phyloP scores from a whole-genome alignment of 2,329 filamentous ascomycete species.

The Dryadomyces quercivorus region DNA sequence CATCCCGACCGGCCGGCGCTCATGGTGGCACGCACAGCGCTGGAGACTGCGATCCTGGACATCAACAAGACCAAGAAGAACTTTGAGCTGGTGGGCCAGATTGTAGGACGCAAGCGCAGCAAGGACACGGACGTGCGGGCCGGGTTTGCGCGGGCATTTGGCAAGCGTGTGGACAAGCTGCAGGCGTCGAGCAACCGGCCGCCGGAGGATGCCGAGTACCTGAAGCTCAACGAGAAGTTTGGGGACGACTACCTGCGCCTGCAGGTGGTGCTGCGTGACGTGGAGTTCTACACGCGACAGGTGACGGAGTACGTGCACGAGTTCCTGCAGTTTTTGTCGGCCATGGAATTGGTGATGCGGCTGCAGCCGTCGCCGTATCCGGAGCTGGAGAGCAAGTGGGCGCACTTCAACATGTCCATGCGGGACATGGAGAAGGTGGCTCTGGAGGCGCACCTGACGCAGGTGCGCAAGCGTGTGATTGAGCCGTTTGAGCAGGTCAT shows the following conservation, averaged over 20 bases:
- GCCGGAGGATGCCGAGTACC: constrained; percentile 72
- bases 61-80: constrained; percentile 97
- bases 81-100: constrained; percentile 81
- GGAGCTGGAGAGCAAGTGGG: constrained; percentile 89
- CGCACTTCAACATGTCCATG: constrained; percentile 77
- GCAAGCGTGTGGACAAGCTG: constrained; percentile 75
- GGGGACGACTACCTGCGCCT: constrained; percentile 85
- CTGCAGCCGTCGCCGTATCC: constrained; percentile 60
- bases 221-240: constrained; percentile 72
- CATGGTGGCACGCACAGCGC: constrained; percentile 32
- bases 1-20: constrained; percentile 72
- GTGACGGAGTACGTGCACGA: constrained; percentile 68
- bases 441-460: constrained; percentile 51
- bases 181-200: constrained; percentile 48
- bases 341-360: constrained; percentile 72
- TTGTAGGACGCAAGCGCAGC: constrained; percentile 62
- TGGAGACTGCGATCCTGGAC: constrained; percentile 61
- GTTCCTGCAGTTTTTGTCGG: constrained; percentile 67
- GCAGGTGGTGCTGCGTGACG: constrained; percentile 83
- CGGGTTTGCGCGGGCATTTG: constrained; percentile 81
- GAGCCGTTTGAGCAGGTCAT: constrained; percentile 41
- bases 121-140: constrained; percentile 80
- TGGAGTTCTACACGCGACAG: constrained; percentile 84
- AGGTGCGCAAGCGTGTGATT: constrained; percentile 72
- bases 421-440: constrained; percentile 74